These are phyloP conservation scores for Podospora fimiseda DNA, from an alignment of 495 filamentous ascomycete species.

Conservation along the genomic window DNA sequence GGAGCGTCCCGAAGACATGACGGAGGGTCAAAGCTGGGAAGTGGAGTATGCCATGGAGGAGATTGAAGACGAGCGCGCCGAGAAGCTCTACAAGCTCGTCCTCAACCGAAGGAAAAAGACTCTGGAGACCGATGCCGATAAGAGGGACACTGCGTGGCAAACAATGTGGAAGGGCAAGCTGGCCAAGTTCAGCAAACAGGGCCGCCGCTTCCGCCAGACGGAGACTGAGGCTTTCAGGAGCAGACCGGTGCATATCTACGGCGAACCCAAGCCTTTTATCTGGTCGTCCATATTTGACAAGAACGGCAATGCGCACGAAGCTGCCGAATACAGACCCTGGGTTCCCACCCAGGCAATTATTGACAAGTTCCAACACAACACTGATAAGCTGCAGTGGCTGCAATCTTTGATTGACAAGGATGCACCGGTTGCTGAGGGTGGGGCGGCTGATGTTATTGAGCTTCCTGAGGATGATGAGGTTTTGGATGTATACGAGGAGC, in stretches of 20 bases:
- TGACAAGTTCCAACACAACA: slow-evolving; percentile 1
- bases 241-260: slow-evolving; percentile 28
- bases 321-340: slow-evolving; percentile 2
- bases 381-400: neutral
- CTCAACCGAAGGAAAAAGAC: slow-evolving; percentile 46
- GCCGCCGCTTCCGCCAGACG: slow-evolving; percentile 21
- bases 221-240: slow-evolving; percentile 16
- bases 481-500: too few species aligned
- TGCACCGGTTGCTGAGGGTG: neutral
- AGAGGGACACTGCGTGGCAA: slow-evolving; percentile 36
- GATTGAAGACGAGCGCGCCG: slow-evolving; percentile 29
- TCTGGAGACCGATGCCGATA: slow-evolving; percentile 19
- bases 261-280: slow-evolving; percentile 13
- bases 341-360: neutral
- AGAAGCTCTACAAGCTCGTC: slow-evolving; percentile 43
- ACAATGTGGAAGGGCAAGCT: slow-evolving; percentile 32
- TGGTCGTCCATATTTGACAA: slow-evolving; percentile 27
- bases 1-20: slow-evolving; percentile 50
- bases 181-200: slow-evolving; percentile 16
- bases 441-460: too few species aligned
- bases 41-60: slow-evolving; percentile 72
- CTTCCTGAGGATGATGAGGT: neutral
- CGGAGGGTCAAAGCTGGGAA: slow-evolving; percentile 53
- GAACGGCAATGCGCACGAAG: neutral
- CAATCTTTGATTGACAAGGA: neutral